Base-by-base conservation (phyloP, 305 asterid genomes). In the Solanum hybrid region DNA sequence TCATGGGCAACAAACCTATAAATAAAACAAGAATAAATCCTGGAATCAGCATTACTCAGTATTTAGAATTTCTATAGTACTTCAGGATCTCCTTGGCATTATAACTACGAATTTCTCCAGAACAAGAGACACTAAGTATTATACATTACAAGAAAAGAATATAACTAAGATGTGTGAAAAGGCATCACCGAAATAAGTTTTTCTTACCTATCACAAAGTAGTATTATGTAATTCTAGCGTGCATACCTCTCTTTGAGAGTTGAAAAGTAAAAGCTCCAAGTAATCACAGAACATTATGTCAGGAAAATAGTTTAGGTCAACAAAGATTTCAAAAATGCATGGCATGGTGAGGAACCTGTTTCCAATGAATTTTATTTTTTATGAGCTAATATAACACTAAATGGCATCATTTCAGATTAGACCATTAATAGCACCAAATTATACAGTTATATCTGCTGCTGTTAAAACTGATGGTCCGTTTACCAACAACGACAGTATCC, bases 1-100 rank as follows among this genome's bases (percentile, higher is more conserved):
- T 95, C 98, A 90, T 90, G 95, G 87, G 97, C 98, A 92, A 96
- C 94, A 94, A 91, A 94, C 91, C 98, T 96, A 87, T 64, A 35
- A 87, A 89, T 80, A 92, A 86, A 88, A 85, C 87, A 85, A 85
- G 75, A 89, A 51, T 15, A 36, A 60, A 42, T 27, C 29, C 77
- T 38, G 78, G 34, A 75, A 79, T 73, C 19, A 73, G 80, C 64
- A 64, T 51, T 34, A 75, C 69, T 73, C 19, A 73, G 80, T 38
- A 64, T 51, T 34, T 36, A 77, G 79, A 78, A 51, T 45, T 77
- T 78, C 78, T 15, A 24, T 60, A 29, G 29, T 36, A 78, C 66
- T 88, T 60, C 17, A 78, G 84, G 86, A 87, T 72, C 81, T 75
- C 75, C 64, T 34, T 42, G 89, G 69, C n/a, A 73, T 42, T 87